Conservation (phyloP, 2,329 filamentous ascomycete species). For the Beauveria pseudobassiana region DNA sequence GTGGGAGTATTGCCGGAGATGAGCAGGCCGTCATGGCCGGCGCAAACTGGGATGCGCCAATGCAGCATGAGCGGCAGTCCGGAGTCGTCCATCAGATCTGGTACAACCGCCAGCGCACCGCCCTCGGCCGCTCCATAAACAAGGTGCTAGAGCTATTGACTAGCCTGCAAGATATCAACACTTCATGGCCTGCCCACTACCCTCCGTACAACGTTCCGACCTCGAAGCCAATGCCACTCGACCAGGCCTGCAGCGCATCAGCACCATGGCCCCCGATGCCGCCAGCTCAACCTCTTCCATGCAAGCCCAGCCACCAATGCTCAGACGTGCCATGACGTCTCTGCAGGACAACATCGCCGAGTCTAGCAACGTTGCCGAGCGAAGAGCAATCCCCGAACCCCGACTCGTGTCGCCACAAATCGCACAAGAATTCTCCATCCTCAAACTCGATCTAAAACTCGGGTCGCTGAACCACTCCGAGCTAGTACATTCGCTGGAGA, state of each 20-base stretch:
- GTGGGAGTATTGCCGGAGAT: slow-evolving; percentile 66
- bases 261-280: slow-evolving; percentile 35
- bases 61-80: slow-evolving; percentile 48
- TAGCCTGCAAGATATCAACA: slow-evolving; percentile 80
- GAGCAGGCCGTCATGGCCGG: slow-evolving; percentile 41
- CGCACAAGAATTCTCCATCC: slow-evolving; percentile 87
- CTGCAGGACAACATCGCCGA: slow-evolving; percentile 52
- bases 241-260: slow-evolving; percentile 26
- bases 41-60: slow-evolving; percentile 38
- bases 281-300: slow-evolving; percentile 28
- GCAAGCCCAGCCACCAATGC: slow-evolving; percentile 38
- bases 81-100: slow-evolving; percentile 87
- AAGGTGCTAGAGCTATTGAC: slow-evolving; percentile 78
- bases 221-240: slow-evolving; percentile 56
- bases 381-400: slow-evolving; percentile 58
- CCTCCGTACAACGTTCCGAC: slow-evolving; percentile 63
- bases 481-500: slow-evolving; percentile 89
- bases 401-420: slow-evolving; percentile 86
- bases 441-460: slow-evolving; percentile 91
- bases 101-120: slow-evolving; percentile 87
- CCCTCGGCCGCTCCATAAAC: slow-evolving; percentile 81
- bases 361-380: slow-evolving; percentile 64
- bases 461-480: slow-evolving; percentile 80
- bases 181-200: slow-evolving; percentile 90
- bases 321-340: slow-evolving; percentile 67